These are phyloP conservation scores for Cryptosporidium baileyi DNA, from an alignment of 169 alveolate genomes.

Conservation along the genomic window DNA sequence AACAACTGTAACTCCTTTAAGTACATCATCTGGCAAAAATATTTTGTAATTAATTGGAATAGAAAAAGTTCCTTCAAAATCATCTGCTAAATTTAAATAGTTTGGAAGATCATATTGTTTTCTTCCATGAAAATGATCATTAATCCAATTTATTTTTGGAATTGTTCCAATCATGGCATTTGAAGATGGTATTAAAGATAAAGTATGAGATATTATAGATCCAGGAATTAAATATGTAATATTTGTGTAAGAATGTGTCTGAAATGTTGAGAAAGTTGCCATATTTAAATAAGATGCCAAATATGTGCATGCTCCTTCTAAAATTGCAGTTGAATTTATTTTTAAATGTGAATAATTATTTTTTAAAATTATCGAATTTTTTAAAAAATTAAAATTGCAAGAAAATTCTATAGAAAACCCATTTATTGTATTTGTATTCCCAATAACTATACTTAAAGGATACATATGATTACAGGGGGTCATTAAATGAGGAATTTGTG, in stretches of 20 bases:
- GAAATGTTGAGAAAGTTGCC: conserved; percentile 58
- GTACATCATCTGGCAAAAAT: conserved; percentile 60
- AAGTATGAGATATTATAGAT: conserved; percentile 31
- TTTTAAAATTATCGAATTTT: neutral
- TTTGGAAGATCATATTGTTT: conserved; percentile 19
- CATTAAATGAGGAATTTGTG: conserved; percentile 38
- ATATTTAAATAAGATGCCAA: conserved; percentile 55
- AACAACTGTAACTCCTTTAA: conserved; percentile 5
- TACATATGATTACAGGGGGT: conserved; percentile 59
- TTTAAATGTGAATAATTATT: conserved; percentile 15
- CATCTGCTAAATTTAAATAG: conserved; percentile 28
- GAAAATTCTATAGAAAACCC: conserved; percentile 53
- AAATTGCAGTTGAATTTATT: conserved; percentile 44
- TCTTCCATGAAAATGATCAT: conserved; percentile 30
- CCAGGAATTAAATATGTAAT: conserved; percentile 61
- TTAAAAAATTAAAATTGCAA: neutral
- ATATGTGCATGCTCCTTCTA: conserved; percentile 66
- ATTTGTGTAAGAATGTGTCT: conserved; percentile 31
- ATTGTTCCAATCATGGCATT: conserved; percentile 30
- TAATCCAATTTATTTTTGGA: conserved; percentile 48
- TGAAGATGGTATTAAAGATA: conserved; percentile 47
- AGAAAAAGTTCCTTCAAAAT: conserved; percentile 62
- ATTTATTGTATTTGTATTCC: conserved; percentile 46
- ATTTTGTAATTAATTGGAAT: conserved; percentile 38
- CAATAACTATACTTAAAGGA: conserved; percentile 44